Conservation (phyloP, 202 grass and related monocot species). For the Panicum virgatum region DNA sequence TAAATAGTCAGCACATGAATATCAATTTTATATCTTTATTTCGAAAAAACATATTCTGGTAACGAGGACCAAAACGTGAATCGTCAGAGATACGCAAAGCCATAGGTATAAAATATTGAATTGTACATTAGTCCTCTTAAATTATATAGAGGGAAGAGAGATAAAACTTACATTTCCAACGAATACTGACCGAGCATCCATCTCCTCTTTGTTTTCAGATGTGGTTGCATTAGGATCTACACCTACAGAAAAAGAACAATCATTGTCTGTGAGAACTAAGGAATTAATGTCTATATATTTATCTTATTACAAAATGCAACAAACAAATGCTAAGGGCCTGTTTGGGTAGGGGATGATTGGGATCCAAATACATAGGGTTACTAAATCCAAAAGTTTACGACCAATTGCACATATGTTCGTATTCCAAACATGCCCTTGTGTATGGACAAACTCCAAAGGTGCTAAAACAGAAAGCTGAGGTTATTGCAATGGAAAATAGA, state of each 20-base stretch:
- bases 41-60: not conserved
- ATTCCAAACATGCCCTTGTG: not conserved
- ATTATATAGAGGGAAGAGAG: slow-evolving; percentile 25
- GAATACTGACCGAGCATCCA: slow-evolving; percentile 72
- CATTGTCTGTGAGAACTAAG: not conserved
- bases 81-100: not conserved
- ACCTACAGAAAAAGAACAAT: slow-evolving; percentile 27
- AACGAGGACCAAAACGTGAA: not conserved
- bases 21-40: not conserved
- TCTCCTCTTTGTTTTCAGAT: slow-evolving; percentile 76
- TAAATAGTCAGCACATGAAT: not conserved
- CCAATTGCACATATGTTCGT: not conserved
- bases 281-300: not conserved
- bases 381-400: not conserved
- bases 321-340: not conserved
- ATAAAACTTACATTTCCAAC: slow-evolving; percentile 72
- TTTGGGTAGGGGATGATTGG: not conserved
- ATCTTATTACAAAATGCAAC: slow-evolving; percentile 7
- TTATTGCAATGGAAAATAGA: not conserved
- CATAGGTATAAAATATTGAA: not conserved
- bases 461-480: not conserved
- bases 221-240: slow-evolving; percentile 53
- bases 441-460: not conserved
- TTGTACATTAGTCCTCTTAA: not conserved
- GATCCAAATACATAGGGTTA: not conserved